phyloP scores from a whole-genome alignment of 768 basidiomycete species.

The Russula sp. region DNA sequence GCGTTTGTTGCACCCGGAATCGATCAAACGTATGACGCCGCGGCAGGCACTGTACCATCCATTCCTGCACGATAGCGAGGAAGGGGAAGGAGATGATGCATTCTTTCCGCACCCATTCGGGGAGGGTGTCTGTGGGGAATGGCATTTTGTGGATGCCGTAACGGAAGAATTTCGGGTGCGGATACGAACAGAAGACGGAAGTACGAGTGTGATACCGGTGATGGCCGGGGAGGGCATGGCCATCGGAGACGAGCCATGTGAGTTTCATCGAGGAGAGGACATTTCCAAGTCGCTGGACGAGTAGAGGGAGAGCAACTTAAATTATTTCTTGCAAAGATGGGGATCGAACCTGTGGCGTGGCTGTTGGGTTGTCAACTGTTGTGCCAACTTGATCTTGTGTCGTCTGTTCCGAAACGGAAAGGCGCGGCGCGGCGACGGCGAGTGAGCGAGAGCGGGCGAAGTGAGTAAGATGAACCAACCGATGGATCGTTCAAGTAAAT shows the following conservation, averaged over 20 bases:
- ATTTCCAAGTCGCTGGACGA: neutral
- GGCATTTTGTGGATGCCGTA: constrained; percentile 54
- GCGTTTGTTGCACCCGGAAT: constrained; percentile 66
- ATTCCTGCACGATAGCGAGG: constrained; percentile 51
- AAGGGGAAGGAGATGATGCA: constrained; percentile 62
- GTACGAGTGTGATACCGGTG: constrained; percentile 20
- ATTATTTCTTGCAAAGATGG: neutral
- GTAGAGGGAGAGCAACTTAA: neutral
- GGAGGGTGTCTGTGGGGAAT: constrained; percentile 55
- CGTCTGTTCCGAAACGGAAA: neutral
- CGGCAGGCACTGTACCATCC: constrained; percentile 67
- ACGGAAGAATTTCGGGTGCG: constrained; percentile 49
- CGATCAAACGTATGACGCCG: constrained; percentile 71
- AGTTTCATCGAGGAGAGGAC: constrained; percentile 24
- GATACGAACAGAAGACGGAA: constrained; percentile 28
- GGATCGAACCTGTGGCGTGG: neutral
- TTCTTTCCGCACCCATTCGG: constrained; percentile 64
- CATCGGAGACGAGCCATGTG: constrained; percentile 30
- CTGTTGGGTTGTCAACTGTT: neutral
- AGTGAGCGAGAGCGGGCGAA: too few species aligned
- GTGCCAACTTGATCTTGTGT: neutral
- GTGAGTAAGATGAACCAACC: neutral
- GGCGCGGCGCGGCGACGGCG: too few species aligned
- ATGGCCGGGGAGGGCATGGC: constrained; percentile 29
- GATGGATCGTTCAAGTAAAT: constrained; percentile 9